Conservation (phyloP, 768 basidiomycete genomes). For the Amanita subjunquillea region DNA sequence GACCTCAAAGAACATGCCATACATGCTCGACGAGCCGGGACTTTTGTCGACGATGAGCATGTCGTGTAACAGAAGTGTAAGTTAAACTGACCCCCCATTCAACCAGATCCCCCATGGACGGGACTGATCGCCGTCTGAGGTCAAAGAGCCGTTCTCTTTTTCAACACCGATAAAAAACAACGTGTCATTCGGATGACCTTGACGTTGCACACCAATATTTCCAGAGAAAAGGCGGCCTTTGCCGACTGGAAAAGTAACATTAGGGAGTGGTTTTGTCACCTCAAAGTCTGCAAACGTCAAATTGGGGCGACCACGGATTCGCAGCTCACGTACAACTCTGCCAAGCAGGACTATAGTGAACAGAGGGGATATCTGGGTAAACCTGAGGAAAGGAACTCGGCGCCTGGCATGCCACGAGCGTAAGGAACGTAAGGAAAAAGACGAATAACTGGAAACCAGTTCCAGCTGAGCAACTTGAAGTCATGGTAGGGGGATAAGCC, state of each 20-base stretch:
- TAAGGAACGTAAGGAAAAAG: constrained; percentile 12
- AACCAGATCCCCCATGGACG: constrained; percentile 70
- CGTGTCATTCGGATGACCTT: constrained; percentile 52
- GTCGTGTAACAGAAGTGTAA: not conserved
- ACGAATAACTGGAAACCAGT: constrained; percentile 3
- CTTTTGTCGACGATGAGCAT: constrained; percentile 16
- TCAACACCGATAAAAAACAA: constrained; percentile 62
- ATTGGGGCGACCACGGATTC: not conserved
- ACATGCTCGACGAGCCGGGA: constrained; percentile 62
- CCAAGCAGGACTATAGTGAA: constrained; percentile 47
- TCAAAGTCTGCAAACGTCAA: constrained; percentile 37
- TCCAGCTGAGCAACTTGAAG: constrained; percentile 4
- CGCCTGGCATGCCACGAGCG: constrained; percentile 16
- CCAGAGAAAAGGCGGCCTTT: constrained; percentile 46
- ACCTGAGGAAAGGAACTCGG: constrained; percentile 37
- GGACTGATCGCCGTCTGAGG: constrained; percentile 20
- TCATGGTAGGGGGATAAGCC: constrained; percentile 10
- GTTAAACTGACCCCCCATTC: constrained; percentile 48
- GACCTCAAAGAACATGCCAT: constrained; percentile 56
- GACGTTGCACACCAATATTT: constrained; percentile 50
- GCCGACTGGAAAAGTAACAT: constrained; percentile 40
- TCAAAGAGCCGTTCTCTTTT: constrained; percentile 45
- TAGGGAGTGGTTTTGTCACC: constrained; percentile 46
- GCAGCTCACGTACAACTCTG: constrained; percentile 35
- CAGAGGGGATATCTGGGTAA: constrained; percentile 35